Evolutionary conservation across 495 filamentous ascomycete species (phyloP).

Genomic region (Penicillium argentinense): DNA sequence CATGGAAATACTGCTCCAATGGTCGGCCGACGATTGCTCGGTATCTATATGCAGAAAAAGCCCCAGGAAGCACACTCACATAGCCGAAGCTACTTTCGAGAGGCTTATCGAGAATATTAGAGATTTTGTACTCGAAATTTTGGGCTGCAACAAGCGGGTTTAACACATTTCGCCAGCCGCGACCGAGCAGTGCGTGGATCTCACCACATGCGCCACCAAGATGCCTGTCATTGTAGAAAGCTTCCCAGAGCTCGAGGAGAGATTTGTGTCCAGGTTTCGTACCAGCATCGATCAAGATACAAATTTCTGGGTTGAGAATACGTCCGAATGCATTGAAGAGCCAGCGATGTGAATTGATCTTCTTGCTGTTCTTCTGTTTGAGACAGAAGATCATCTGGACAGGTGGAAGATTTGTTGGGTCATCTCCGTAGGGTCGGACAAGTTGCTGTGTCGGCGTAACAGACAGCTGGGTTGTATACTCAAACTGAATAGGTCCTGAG

Average conservation of each 20-base stretch:
- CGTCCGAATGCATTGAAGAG: constrained; percentile 94
- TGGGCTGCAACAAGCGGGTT: constrained; percentile 93
- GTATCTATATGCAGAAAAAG: constrained; percentile 95
- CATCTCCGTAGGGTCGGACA: constrained; percentile 81
- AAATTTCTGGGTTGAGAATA: constrained; percentile 92
- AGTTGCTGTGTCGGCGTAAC: constrained; percentile 93
- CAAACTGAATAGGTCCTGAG: no score
- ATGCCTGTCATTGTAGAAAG: constrained; percentile 97
- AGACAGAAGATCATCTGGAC: constrained; percentile 98
- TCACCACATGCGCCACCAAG: constrained; percentile 96
- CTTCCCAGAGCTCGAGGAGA: constrained; percentile 88
- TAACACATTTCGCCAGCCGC: constrained; percentile 79
- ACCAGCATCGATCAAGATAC: constrained; percentile 93
- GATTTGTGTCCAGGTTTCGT: constrained; percentile 91
- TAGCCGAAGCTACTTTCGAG: constrained; percentile 94
- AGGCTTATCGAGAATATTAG: constrained; percentile 95
- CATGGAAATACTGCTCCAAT: constrained; percentile 96
- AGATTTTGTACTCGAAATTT: constrained; percentile 99
- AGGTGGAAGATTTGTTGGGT: constrained; percentile 76
- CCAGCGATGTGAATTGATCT: constrained; percentile 99
- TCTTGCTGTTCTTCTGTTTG: constrained; percentile 97
- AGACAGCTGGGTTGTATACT: constrained; percentile 95
- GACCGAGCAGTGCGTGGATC: constrained; percentile 93
- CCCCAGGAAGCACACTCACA: constrained; percentile 92
- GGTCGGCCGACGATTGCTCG: constrained; percentile 94